Percentiles rank a stretch among this genome's conserved stretches.
These are phyloP conservation scores for Pulveroboletus ravenelii DNA, from an alignment of 768 basidiomycete species.

Conservation along the genomic window DNA sequence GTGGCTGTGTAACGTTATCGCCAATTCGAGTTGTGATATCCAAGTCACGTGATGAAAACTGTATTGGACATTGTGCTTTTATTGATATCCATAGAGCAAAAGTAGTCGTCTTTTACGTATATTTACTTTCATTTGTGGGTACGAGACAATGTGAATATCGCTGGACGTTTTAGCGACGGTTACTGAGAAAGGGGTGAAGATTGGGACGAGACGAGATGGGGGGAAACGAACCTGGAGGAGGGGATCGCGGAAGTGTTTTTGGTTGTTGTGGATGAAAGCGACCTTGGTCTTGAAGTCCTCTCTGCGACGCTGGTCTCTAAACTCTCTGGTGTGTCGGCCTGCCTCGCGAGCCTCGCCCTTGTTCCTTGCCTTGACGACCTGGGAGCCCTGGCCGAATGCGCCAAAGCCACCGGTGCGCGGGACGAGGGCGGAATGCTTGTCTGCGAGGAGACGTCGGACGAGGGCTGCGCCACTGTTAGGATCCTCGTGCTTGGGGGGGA, in stretches of 20 bases:
- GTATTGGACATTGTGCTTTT: too few species aligned
- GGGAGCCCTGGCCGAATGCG: conserved; percentile 74
- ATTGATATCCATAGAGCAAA: conserved; percentile 12
- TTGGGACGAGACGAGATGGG: not conserved
- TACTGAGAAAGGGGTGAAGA: conserved; percentile 17
- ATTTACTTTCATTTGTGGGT: not conserved
- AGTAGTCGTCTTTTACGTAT: conserved; percentile 12
- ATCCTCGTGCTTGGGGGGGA: conserved; percentile 46
- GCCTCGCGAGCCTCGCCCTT: conserved; percentile 94
- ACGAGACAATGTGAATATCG: conserved; percentile 5
- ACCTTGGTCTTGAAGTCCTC: conserved; percentile 86
- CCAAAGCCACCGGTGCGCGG: conserved; percentile 84
- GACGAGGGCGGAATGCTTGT: conserved; percentile 82
- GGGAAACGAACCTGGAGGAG: conserved; percentile 43
- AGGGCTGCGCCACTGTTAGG: conserved; percentile 70
- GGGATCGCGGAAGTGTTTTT: conserved; percentile 86
- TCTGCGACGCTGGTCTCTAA: conserved; percentile 70
- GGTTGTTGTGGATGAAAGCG: conserved; percentile 73
- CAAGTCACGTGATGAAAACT: too few species aligned
- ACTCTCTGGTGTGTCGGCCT: conserved; percentile 78
- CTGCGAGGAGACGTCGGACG: conserved; percentile 71
- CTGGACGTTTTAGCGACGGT: conserved; percentile 9
- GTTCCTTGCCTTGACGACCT: conserved; percentile 88
- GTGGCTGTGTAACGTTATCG: too few species aligned
- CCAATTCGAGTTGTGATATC: too few species aligned